These are phyloP conservation scores for Colletotrichum spaethianum DNA, from an alignment of 2,329 filamentous ascomycete species.

Conservation along the genomic window DNA sequence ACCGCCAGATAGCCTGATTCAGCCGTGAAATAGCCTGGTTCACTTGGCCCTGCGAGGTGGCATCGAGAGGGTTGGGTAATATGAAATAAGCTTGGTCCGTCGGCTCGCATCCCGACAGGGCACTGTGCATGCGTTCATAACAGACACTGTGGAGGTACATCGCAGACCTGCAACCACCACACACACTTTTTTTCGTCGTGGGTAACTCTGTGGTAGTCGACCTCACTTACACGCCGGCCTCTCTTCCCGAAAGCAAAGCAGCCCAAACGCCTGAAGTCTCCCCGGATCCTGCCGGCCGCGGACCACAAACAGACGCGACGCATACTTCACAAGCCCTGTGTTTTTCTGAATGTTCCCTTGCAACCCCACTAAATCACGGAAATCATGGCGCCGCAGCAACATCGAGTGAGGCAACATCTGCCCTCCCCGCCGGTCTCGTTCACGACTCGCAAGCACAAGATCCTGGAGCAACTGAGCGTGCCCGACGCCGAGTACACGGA, in stretches of 20 bases:
- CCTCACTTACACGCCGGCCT: constrained; percentile 38
- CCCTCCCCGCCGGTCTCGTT: constrained; percentile 60
- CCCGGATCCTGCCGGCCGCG: background rate
- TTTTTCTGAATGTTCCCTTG: background rate
- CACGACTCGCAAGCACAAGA: constrained; percentile 76
- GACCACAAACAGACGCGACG: background rate
- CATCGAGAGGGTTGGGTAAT: constrained; percentile 22
- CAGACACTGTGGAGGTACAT: constrained; percentile 25
- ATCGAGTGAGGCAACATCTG: constrained; percentile 37
- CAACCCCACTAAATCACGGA: background rate
- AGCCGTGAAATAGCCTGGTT: background rate
- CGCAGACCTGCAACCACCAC: background rate
- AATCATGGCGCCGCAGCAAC: constrained; percentile 29
- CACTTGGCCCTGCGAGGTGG: background rate
- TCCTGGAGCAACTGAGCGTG: constrained; percentile 78
- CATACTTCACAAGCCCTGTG: background rate
- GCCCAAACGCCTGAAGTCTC: constrained; percentile 7
- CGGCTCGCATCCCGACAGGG: constrained; percentile 16
- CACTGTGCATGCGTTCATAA: background rate
- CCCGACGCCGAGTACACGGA: constrained; percentile 83
- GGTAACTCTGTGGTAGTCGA: constrained; percentile 2
- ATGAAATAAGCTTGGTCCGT: constrained; percentile 27
- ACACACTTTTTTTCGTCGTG: constrained; percentile 8
- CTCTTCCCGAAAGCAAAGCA: background rate
- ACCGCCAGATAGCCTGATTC: constrained; percentile 11